These are phyloP conservation scores for Fusarium neocosmosporiellum DNA, from an alignment of 2,329 filamentous ascomycete genomes.

Conservation along the genomic window DNA sequence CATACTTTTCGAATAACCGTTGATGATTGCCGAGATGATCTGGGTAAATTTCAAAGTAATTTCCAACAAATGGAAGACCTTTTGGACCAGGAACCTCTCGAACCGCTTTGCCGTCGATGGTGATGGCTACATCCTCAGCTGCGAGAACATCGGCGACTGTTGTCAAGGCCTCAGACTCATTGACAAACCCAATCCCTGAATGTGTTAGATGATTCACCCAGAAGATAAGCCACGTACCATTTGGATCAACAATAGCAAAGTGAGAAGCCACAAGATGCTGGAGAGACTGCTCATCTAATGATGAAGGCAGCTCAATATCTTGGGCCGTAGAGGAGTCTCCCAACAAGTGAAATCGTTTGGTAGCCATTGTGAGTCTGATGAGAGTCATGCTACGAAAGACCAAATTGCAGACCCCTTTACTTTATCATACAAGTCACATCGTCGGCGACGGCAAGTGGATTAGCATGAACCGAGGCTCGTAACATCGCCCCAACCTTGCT, in stretches of 20 bases:
- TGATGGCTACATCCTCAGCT: constrained; percentile 52
- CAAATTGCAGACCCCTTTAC: constrained; percentile 25
- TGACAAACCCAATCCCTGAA: constrained; percentile 53
- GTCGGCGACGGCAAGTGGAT: neutral
- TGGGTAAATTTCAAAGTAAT: constrained; percentile 65
- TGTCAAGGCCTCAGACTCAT: constrained; percentile 46
- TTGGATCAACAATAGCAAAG: constrained; percentile 57
- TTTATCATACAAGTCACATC: neutral
- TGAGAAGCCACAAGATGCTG: constrained; percentile 54
- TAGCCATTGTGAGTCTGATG: constrained; percentile 44
- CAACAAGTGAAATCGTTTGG: constrained; percentile 55
- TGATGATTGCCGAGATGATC: constrained; percentile 69
- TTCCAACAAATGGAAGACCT: constrained; percentile 62
- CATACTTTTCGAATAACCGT: constrained; percentile 64
- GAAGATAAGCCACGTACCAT: constrained; percentile 41
- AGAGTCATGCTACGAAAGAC: neutral
- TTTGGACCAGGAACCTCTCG: constrained; percentile 62
- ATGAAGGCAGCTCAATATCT: constrained; percentile 51
- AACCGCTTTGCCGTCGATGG: constrained; percentile 61
- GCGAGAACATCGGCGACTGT: constrained; percentile 50
- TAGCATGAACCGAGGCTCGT: constrained; percentile 3
- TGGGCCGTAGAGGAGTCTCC: constrained; percentile 51
- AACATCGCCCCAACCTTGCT: neutral
- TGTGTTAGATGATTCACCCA: neutral
- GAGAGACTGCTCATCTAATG: constrained; percentile 51